Percentiles rank a stretch among this genome's conserved stretches.
These are phyloP conservation scores for Trypanosoma congolense DNA, from an alignment of 208 protist species.

Conservation along the genomic window DNA sequence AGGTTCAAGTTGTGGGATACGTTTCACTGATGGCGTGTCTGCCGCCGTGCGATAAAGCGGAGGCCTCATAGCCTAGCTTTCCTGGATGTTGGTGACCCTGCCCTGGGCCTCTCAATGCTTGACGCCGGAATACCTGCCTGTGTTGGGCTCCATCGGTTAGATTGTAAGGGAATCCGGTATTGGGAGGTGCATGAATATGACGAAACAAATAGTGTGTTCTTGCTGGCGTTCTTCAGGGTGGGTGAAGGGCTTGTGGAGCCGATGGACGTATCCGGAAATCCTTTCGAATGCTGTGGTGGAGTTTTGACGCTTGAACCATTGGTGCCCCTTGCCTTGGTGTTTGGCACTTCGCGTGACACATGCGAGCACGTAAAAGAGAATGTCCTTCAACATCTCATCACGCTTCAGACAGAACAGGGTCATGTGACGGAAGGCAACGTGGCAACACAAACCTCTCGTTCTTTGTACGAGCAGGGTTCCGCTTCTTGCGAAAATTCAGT, in stretches of 20 bases:
- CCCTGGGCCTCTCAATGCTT: conserved; percentile 76
- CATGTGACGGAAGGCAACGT: conserved; percentile 25
- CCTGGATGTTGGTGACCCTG: conserved; percentile 71
- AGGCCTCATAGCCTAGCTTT: conserved; percentile 41
- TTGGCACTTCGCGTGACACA: conserved; percentile 46
- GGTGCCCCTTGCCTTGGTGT: conserved; percentile 71
- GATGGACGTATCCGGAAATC: conserved; percentile 3
- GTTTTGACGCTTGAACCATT: conserved; percentile 57
- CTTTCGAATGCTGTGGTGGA: conserved; percentile 61
- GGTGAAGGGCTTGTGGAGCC: conserved; percentile 37
- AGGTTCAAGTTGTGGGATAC: conserved; percentile 78
- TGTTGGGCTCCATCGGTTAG: conserved; percentile 57
- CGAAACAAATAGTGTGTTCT: conserved; percentile 38
- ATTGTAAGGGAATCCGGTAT: conserved; percentile 23
- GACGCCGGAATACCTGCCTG: conserved; percentile 77
- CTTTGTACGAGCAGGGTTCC: not conserved
- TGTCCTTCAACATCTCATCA: conserved; percentile 66
- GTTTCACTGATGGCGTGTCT: conserved; percentile 77
- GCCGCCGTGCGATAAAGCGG: conserved; percentile 31
- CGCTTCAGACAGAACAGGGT: conserved; percentile 67
- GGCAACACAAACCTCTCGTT: not conserved
- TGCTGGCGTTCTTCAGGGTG: conserved; percentile 73
- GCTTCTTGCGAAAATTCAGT: not conserved
- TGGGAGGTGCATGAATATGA: conserved; percentile 59
- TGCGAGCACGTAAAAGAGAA: conserved; percentile 51